Evolutionary conservation across 768 basidiomycete species (phyloP).

Genomic region (Trichaptum fuscoviolaceum): DNA sequence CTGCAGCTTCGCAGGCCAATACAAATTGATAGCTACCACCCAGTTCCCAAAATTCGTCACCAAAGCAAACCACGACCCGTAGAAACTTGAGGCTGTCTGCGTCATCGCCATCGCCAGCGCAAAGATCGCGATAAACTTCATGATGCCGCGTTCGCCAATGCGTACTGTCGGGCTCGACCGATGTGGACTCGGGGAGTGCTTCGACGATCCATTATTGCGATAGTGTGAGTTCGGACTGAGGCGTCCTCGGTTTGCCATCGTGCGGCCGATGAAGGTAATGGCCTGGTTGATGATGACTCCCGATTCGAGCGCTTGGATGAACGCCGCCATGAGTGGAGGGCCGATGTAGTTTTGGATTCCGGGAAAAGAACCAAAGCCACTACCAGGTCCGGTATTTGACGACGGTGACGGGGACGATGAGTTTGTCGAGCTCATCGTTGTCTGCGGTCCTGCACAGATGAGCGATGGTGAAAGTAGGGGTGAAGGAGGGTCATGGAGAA

Average conservation of each 20-base stretch:
- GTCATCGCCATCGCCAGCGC: background rate
- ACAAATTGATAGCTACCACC: conserved; percentile 18
- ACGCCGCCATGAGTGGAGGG: conserved; percentile 13
- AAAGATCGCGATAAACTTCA: background rate
- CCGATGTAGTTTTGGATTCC: conserved; percentile 16
- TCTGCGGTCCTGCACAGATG: background rate
- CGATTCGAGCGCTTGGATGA: conserved; percentile 19
- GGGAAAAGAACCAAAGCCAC: background rate
- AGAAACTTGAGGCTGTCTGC: conserved; percentile 17
- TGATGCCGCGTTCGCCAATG: background rate
- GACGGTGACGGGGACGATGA: background rate
- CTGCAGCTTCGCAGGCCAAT: conserved; percentile 18
- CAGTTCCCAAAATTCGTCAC: conserved; percentile 21
- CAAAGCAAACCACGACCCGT: conserved; percentile 17
- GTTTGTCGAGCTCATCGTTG: background rate
- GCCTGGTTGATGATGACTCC: conserved; percentile 21
- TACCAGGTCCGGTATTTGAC: background rate
- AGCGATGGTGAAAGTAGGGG: background rate
- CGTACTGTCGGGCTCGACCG: background rate
- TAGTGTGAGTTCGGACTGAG: background rate
- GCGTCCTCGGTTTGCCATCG: conserved; percentile 4
- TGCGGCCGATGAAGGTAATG: conserved; percentile 18
- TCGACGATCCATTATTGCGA: background rate
- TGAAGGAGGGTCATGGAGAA: background rate
- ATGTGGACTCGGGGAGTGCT: background rate